Percentiles rank a stretch among this genome's conserved stretches.
Conservation (phyloP, 352 stramenopile genomes). For the Saprolegnia parasitica region DNA sequence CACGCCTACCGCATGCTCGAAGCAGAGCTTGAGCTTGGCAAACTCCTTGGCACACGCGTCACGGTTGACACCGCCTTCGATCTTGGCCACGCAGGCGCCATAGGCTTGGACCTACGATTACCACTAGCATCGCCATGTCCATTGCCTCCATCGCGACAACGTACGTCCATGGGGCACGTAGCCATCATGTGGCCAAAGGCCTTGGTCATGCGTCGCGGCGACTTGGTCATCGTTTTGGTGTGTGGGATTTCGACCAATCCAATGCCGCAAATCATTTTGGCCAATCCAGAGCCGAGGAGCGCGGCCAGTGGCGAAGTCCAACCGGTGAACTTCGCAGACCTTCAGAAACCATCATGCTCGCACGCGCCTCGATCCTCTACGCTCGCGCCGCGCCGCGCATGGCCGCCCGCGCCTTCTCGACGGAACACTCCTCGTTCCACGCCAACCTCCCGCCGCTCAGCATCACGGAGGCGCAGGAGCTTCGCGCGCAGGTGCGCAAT, state of each 20-base stretch:
- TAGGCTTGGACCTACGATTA: conserved; percentile 65
- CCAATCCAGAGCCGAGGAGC: background rate
- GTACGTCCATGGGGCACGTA: conserved; percentile 60
- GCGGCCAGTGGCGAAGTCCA: too few species aligned
- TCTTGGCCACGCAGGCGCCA: conserved; percentile 64
- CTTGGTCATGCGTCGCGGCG: conserved; percentile 54
- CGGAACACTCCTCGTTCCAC: conserved; percentile 5
- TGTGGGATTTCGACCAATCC: background rate
- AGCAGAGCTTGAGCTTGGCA: conserved; percentile 61
- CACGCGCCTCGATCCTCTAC: background rate
- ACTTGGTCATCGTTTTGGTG: background rate
- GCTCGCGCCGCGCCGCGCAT: background rate
- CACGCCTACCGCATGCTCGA: conserved; percentile 38
- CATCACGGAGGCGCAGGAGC: conserved; percentile 49
- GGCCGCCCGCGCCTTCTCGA: background rate
- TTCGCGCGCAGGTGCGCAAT: conserved; percentile 44
- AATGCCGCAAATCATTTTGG: background rate
- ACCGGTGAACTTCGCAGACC: background rate
- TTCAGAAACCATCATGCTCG: conserved; percentile 6
- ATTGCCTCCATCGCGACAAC: background rate
- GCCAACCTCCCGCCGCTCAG: conserved; percentile 25
- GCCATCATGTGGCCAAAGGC: conserved; percentile 63
- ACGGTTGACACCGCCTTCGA: conserved; percentile 48
- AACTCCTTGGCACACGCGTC: conserved; percentile 67
- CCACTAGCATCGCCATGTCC: background rate